phyloP scores from a whole-genome alignment of 225 moss, liverwort and hornwort genomes.

The Sphagnum contortum region DNA sequence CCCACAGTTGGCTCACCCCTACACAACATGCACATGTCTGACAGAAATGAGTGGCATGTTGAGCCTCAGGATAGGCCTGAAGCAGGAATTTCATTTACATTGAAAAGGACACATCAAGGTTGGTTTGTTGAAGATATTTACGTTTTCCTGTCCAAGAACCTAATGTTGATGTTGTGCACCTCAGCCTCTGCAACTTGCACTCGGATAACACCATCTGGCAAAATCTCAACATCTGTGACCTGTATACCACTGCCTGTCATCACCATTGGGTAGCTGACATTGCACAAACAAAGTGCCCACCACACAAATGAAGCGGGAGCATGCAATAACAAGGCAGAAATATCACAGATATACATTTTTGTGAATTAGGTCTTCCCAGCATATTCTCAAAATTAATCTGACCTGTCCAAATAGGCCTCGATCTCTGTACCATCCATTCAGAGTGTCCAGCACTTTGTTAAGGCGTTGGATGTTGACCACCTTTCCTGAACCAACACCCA shows the following conservation, averaged over 20 bases:
- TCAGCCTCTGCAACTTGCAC: slow-evolving; percentile 97
- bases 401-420: slow-evolving; percentile 97
- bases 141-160: slow-evolving; percentile 98
- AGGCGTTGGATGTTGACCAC: slow-evolving; percentile 96
- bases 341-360: too few relatives aligned
- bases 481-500: slow-evolving; percentile 56
- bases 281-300: too few relatives aligned
- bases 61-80: too few relatives aligned
- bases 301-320: neutral
- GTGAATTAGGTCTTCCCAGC: too few relatives aligned
- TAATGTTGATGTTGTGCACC: slow-evolving; percentile 89
- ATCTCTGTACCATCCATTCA: slow-evolving; percentile 96
- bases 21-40: slow-evolving; percentile 12
- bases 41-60: too few relatives aligned
- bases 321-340: too few relatives aligned
- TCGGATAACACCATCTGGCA: slow-evolving; percentile 81
- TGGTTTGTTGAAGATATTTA: slow-evolving; percentile 22
- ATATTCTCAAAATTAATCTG: neutral
- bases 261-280: neutral
- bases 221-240: slow-evolving; percentile 95
- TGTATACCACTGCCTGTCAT: slow-evolving; percentile 12
- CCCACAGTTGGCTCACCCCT: slow-evolving; percentile 95
- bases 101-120: neutral
- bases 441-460: slow-evolving; percentile 75
- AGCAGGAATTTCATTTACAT: too few relatives aligned